Conservation (phyloP, 306 rosid genomes). For the Erythrophleum fordii region DNA sequence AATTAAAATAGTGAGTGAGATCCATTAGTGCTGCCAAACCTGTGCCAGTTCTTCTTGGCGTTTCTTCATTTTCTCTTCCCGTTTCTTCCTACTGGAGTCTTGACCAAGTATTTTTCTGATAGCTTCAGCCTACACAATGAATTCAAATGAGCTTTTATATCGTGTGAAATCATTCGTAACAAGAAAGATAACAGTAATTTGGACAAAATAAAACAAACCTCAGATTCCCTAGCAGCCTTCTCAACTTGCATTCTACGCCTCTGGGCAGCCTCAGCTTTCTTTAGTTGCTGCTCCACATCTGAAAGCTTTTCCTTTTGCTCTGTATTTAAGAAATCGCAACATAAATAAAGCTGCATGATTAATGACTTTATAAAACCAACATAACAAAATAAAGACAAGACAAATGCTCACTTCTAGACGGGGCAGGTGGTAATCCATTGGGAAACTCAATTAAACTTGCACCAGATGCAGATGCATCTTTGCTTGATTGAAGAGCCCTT, state of each 20-base stretch:
- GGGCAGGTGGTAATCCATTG: constrained; percentile 75
- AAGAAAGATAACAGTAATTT: constrained; percentile 1
- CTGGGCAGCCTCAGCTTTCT: constrained; percentile 98
- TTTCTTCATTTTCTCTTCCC: constrained; percentile 90
- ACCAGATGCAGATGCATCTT: constrained; percentile 65
- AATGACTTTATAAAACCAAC: constrained; percentile 35
- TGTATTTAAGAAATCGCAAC: constrained; percentile 43
- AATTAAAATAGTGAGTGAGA: constrained; percentile 6
- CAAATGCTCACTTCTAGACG: constrained; percentile 67
- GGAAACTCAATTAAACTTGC: constrained; percentile 70
- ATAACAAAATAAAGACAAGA: background rate
- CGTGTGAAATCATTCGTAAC: constrained; percentile 23
- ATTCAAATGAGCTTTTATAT: constrained; percentile 27
- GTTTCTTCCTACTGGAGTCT: constrained; percentile 92
- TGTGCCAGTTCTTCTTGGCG: constrained; percentile 90
- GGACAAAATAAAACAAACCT: constrained; percentile 58
- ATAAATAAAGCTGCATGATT: constrained; percentile 31
- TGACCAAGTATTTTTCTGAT: constrained; percentile 95
- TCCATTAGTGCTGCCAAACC: constrained; percentile 48
- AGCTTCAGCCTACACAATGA: constrained; percentile 78
- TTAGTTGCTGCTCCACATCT: constrained; percentile 78
- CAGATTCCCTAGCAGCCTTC: constrained; percentile 91
- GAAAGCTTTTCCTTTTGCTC: constrained; percentile 93
- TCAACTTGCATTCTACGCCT: constrained; percentile 87
- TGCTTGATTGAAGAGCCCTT: constrained; percentile 74